Evolutionary conservation across 106 monocot species (phyloP).

Genomic region (Hemerocallis citrina): DNA sequence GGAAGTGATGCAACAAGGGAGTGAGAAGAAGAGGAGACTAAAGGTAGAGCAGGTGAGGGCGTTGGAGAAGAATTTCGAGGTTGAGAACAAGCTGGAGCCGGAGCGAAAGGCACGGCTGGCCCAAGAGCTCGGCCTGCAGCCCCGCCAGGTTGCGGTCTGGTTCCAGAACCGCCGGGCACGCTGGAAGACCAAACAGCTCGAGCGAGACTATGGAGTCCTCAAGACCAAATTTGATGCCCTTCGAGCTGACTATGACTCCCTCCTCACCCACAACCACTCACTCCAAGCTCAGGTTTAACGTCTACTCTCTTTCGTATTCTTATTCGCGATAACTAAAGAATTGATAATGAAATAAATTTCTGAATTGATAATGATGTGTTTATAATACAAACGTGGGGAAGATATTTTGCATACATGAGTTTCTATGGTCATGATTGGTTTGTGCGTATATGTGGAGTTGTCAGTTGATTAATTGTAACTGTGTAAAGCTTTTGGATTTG

Average conservation of each 20-base stretch:
- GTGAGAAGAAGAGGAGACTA: conserved; percentile 73
- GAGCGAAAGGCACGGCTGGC: conserved; percentile 73
- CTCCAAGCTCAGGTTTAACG: conserved; percentile 26
- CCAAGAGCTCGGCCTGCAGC: conserved; percentile 74
- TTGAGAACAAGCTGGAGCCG: conserved; percentile 81
- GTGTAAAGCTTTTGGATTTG: no score
- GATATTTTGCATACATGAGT: no score
- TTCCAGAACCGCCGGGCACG: conserved; percentile 93
- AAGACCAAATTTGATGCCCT: conserved; percentile 45
- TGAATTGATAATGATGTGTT: no score
- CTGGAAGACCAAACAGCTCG: conserved; percentile 90
- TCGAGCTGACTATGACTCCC: conserved; percentile 31
- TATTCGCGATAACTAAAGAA: no score
- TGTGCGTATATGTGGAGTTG: no score
- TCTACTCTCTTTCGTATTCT: no score
- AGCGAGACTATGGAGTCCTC: conserved; percentile 64
- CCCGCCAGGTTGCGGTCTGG: conserved; percentile 87
- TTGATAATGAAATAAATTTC: no score
- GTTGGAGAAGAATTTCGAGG: conserved; percentile 75
- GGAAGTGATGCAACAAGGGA: no score
- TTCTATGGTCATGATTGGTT: no score
- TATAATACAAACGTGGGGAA: no score
- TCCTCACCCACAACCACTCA: conserved; percentile 15
- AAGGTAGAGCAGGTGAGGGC: conserved; percentile 56
- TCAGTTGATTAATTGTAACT: no score